These are phyloP conservation scores for Aurifilum marmelostoma DNA, from an alignment of 2,329 filamentous ascomycete species.

Conservation along the genomic window DNA sequence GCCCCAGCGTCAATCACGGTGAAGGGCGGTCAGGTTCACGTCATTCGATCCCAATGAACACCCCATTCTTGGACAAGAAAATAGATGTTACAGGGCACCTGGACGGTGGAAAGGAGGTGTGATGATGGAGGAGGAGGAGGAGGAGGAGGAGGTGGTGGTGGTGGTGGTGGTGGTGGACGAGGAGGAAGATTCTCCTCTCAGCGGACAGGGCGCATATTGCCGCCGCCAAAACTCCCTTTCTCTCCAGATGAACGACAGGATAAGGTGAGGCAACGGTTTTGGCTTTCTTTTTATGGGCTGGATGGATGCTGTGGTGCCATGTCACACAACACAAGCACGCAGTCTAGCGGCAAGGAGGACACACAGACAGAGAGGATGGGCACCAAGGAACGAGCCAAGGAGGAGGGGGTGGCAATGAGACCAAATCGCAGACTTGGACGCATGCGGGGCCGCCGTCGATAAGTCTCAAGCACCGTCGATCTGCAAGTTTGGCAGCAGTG, in stretches of 20 bases:
- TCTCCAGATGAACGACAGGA: not conserved
- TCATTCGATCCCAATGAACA: constrained; percentile 6
- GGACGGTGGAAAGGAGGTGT: not conserved
- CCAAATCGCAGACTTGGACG: not conserved
- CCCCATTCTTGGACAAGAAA: not conserved
- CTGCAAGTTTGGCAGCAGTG: not conserved
- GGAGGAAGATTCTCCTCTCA: not conserved
- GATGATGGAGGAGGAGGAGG: no score
- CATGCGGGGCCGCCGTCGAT: not conserved
- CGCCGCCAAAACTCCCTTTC: not conserved
- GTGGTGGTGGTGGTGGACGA: no score
- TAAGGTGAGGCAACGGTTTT: not conserved
- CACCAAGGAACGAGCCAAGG: not conserved
- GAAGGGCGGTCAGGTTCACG: constrained; percentile 20
- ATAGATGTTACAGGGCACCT: not conserved
- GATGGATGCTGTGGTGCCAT: not conserved
- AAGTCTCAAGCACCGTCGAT: not conserved
- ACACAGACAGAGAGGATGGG: not conserved
- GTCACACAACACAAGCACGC: not conserved
- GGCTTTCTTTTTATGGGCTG: not conserved
- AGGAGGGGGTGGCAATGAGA: not conserved
- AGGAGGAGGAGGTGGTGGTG: no score
- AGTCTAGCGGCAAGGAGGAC: not conserved
- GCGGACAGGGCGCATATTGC: not conserved
- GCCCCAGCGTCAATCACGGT: constrained; percentile 21